Evolutionary conservation across 2,329 filamentous ascomycete species (phyloP), one percentile per base, ranked within the genome.

Genomic region (Epicoccum nigrum): DNA sequence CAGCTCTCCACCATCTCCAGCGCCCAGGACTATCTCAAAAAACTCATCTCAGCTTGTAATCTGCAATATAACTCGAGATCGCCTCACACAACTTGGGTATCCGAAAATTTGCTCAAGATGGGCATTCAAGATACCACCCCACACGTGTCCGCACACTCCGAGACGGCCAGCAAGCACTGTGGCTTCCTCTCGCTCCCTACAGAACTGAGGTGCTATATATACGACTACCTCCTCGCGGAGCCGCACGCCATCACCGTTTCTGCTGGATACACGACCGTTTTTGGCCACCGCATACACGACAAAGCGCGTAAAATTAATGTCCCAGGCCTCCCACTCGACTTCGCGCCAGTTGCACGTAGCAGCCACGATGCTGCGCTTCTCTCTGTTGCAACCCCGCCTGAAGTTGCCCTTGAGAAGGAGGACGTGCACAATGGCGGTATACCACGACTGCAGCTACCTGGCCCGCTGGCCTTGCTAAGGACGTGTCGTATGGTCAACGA

Each of bases 141-240:
- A 40, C 44, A 39, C 43, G 49, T 40, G 28, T 43, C 43, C 32
- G 28, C 49, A 28, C 31, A n/a, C 39, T 39, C 27, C 27, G 25
- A 33, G 21, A 21, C 33, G 37, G 32, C 32, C 28, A 39, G 43
- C 27, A 43, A 32, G 21, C 32, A 52, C 37, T 57, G 60, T 30
- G 58, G 52, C 30, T 58, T 65, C 32, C 54, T 64, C 16, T 55
- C 56, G 6, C 40, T 77, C 12, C 74, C 75, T 4, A 63, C 69
- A 16, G 75, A 77, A 60, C 56, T 78, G 19, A 69, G 75, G 35
- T 74, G 76, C 30, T 62, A 70, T 13, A 76, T 78, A 41, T 77
- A 77, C 63, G 66, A 70, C 27, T 71, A 71, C 49, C 69, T 73
- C 15, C 64, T 76, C 19, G 61, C 68, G 48, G 71, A 74, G 45